Percentiles rank a stretch among this genome's conserved stretches.
These are phyloP conservation scores for Murraya paniculata DNA, from an alignment of 345 rosid species.

Conservation along the genomic window DNA sequence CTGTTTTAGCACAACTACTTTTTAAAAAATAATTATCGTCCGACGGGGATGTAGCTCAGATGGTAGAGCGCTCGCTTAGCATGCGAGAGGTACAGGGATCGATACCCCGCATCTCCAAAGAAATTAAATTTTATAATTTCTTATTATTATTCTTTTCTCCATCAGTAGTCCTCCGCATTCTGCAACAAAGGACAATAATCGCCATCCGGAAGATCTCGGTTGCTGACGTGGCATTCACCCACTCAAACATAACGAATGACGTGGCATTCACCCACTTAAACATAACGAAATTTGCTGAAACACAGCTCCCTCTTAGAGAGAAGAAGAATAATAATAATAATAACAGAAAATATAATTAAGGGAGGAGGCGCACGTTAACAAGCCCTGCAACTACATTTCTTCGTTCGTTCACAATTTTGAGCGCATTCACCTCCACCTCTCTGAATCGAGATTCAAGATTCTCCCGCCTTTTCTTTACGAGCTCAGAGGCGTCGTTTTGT, in stretches of 20 bases:
- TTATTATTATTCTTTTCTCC: too few species aligned
- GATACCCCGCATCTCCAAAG: conserved; percentile 18
- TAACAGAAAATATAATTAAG: neutral
- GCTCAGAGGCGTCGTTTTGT: conserved; percentile 1
- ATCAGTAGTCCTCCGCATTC: neutral
- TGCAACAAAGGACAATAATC: neutral
- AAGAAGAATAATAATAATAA: too few species aligned
- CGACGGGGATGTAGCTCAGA: conserved; percentile 17
- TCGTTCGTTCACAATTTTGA: neutral
- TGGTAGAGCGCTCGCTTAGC: conserved; percentile 64
- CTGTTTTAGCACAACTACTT: too few species aligned
- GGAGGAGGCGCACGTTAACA: conserved; percentile 17
- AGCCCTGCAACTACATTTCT: conserved; percentile 2
- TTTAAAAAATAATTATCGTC: too few species aligned
- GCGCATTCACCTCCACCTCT: neutral
- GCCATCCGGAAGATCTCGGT: conserved; percentile 1
- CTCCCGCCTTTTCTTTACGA: neutral
- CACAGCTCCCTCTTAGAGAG: neutral
- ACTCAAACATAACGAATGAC: conserved; percentile 15
- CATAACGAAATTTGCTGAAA: neutral
- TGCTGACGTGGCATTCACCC: conserved; percentile 33
- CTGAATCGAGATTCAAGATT: neutral
- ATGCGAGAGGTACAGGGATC: conserved; percentile 52
- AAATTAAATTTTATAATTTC: neutral
- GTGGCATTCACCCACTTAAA: conserved; percentile 24